Evolutionary conservation across 352 stramenopile species (phyloP), one percentile per base, ranked within the genome.

Genomic region (Phytophthora idaei): DNA sequence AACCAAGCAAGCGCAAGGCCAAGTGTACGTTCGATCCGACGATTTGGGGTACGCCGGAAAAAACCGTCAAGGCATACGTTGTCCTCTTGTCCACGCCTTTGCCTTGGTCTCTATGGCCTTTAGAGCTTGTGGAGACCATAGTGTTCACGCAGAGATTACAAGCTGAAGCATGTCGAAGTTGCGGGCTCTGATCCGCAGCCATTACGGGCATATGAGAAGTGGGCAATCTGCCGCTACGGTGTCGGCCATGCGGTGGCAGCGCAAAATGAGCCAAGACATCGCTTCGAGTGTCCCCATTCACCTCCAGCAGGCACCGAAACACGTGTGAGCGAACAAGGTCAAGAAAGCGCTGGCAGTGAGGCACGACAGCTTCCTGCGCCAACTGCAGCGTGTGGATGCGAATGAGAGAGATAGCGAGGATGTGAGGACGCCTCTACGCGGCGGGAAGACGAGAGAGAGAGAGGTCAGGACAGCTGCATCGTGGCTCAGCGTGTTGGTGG

Each of bases 11-110:
- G 61, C 46, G 54, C 61, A 45, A 32, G 47, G 50, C 25, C 50
- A 71, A 71, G 61, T 74, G 55, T 67, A 64, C 61, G 51, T 59
- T 62, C 67, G 61, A 74, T 71, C 61, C 42, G 54, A 74, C 67
- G 61, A 74, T 63, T 67, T 51, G 54, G 59, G 60, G 48, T 53
- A 31, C 39, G 39, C 50, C 31, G 34, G n/a, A n/a, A 62, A 56
- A 45, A 37, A 28, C 45, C 34, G 36, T 52, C 44, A 55, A 8
- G 39, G 59, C 25, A 49, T 61, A 45, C 61, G 34, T 58, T n/a
- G 36, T 41, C 17, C n/a, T 42, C n/a, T 63, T 62, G 48, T 45
- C 42, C 57, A 39, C 64, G 50, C 64, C 64, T 71, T 67, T 71
- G 50, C 29, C 48, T 41, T 62, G 45, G 31, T 54, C 51, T 66